phyloP scores from a whole-genome alignment of 768 basidiomycete genomes.

The Rubroboletus pulcherrimus region DNA sequence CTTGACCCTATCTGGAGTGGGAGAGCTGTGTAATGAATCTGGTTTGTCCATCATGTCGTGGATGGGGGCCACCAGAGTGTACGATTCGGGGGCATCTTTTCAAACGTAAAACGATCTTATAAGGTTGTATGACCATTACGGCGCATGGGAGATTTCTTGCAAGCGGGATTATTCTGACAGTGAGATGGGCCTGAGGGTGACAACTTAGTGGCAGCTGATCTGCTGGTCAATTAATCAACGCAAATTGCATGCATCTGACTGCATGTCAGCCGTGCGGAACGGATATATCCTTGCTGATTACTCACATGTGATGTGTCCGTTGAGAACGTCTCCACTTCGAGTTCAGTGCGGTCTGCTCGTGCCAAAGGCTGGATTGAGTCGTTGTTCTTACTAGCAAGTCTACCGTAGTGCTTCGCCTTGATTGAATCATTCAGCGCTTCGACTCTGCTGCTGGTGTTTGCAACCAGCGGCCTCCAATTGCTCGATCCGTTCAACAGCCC shows the following conservation, averaged over 20 bases:
- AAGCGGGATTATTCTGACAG: neutral
- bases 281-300: neutral
- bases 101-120: neutral
- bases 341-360: neutral
- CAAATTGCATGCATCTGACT: neutral
- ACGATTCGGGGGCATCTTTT: neutral
- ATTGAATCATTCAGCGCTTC: neutral
- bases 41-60: slow-evolving; percentile 4
- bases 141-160: neutral
- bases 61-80: neutral
- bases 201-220: neutral
- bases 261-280: neutral
- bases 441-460: neutral
- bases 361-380: neutral
- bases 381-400: neutral
- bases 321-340: neutral
- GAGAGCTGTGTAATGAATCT: neutral
- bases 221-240: neutral
- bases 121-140: neutral
- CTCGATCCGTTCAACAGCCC: neutral
- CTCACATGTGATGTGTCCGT: neutral
- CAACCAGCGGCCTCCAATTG: neutral
- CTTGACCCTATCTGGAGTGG: slow-evolving; percentile 1
- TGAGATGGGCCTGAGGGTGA: neutral
- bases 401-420: neutral